Evolutionary conservation across 148 eudicot genomes (phyloP).

Genomic region (Rhododendron mucronatum): DNA sequence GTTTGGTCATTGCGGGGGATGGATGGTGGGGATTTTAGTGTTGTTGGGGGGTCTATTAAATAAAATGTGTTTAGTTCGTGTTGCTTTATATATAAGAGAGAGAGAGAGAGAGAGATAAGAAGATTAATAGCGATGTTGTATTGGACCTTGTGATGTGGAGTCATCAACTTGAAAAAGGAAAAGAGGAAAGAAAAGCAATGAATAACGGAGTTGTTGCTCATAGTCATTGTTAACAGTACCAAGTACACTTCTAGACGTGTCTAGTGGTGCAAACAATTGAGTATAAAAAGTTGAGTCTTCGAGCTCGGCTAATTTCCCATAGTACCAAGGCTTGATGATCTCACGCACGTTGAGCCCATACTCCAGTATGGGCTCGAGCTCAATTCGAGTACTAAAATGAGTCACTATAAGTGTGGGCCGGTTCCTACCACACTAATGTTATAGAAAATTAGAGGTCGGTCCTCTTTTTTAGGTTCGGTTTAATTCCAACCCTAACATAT

Average conservation of each 20-base stretch:
- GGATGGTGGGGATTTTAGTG: background rate
- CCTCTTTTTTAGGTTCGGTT: too few relatives aligned
- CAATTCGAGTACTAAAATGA: too few relatives aligned
- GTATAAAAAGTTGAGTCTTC: background rate
- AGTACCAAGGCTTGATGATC: too few relatives aligned
- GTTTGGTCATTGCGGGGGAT: constrained; percentile 11
- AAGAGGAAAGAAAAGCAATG: background rate
- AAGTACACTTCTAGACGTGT: background rate
- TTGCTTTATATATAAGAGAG: background rate
- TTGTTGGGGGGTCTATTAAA: background rate
- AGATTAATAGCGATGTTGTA: background rate
- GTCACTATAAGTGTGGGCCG: too few relatives aligned
- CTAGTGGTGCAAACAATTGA: background rate
- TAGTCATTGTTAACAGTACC: background rate
- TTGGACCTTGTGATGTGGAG: too few relatives aligned
- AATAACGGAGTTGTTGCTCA: background rate
- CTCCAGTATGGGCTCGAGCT: background rate
- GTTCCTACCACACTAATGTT: too few relatives aligned
- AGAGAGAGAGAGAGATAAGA: too few relatives aligned
- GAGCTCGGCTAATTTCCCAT: background rate
- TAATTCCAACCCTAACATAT: too few relatives aligned
- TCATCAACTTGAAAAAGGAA: too few relatives aligned
- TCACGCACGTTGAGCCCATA: background rate
- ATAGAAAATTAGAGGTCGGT: too few relatives aligned
- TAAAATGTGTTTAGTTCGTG: background rate